Evolutionary conservation across 2,329 filamentous ascomycete species (phyloP).

Genomic region (Ascochyta koolunga): DNA sequence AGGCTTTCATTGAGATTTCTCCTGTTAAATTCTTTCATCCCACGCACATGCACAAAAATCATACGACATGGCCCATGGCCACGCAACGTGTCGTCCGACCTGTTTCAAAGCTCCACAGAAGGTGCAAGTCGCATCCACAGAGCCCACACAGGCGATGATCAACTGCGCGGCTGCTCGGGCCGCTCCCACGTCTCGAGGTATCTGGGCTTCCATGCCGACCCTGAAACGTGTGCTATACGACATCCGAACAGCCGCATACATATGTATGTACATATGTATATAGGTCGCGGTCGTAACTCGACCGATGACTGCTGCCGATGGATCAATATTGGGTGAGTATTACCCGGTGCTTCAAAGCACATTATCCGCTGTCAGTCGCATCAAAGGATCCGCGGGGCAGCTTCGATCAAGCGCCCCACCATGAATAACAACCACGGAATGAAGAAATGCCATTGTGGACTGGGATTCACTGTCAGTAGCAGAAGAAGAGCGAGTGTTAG

Average conservation of each 20-base stretch:
- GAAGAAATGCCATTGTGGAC: background rate
- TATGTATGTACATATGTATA: no score
- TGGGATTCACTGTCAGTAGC: background rate
- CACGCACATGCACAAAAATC: background rate
- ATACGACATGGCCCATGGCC: conserved; percentile 1
- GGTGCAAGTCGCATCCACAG: background rate
- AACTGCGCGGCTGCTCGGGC: background rate
- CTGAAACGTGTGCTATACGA: background rate
- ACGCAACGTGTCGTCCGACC: background rate
- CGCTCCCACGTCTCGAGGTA: background rate
- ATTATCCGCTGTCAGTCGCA: conserved; percentile 12
- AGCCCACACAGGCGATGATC: conserved; percentile 1
- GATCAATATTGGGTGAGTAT: conserved; percentile 1
- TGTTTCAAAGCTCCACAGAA: conserved; percentile 9
- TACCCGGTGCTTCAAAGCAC: conserved; percentile 15
- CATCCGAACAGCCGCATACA: background rate
- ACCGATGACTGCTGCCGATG: conserved; percentile 2
- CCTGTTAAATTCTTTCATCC: conserved; percentile 1
- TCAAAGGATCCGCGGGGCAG: conserved; percentile 3
- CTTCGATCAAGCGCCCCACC: conserved; percentile 11
- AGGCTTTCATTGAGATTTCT: background rate
- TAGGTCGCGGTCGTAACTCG: background rate
- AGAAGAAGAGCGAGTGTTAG: background rate
- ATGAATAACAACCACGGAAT: conserved; percentile 12
- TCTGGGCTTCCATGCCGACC: background rate